Evolutionary conservation across 148 eudicot genomes (phyloP).

Genomic region (Agrostemma githago): DNA sequence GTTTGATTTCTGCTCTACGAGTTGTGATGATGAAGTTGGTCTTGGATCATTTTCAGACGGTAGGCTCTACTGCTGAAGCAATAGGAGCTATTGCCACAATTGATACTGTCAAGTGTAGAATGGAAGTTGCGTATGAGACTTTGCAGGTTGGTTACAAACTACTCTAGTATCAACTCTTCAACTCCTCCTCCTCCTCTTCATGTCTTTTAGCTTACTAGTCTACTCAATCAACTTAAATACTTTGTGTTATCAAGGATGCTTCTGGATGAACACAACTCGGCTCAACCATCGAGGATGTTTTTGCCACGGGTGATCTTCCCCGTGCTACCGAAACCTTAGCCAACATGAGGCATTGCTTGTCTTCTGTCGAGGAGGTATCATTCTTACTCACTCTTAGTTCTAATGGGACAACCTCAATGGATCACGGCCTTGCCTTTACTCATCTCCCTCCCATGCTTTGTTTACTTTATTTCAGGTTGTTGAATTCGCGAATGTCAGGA

Average conservation of each 20-base stretch:
- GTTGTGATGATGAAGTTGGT: too few species aligned
- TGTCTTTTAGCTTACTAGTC: not conserved
- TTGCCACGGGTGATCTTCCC: conserved; percentile 96
- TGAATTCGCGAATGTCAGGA: conserved; percentile 92
- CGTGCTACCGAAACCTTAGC: conserved; percentile 96
- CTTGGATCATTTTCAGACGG: conserved; percentile 48
- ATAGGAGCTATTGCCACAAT: conserved; percentile 86
- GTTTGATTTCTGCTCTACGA: too few species aligned
- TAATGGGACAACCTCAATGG: not conserved
- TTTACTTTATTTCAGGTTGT: conserved; percentile 61
- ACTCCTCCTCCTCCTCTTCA: too few species aligned
- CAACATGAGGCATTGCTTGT: conserved; percentile 91
- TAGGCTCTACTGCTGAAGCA: conserved; percentile 95
- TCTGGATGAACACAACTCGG: conserved; percentile 92
- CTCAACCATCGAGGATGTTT: conserved; percentile 96
- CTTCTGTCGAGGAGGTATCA: conserved; percentile 92
- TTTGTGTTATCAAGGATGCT: conserved; percentile 60
- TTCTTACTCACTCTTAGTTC: not conserved
- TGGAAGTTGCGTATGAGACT: conserved; percentile 96
- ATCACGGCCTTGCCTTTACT: not conserved
- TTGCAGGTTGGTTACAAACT: conserved; percentile 73
- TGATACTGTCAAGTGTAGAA: conserved; percentile 86
- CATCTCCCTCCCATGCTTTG: not conserved
- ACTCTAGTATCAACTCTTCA: not conserved
- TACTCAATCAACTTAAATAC: not conserved